Evolutionary conservation across 1,139 yeast species (phyloP).

Genomic region (Sugiyamaella neomexicana): DNA sequence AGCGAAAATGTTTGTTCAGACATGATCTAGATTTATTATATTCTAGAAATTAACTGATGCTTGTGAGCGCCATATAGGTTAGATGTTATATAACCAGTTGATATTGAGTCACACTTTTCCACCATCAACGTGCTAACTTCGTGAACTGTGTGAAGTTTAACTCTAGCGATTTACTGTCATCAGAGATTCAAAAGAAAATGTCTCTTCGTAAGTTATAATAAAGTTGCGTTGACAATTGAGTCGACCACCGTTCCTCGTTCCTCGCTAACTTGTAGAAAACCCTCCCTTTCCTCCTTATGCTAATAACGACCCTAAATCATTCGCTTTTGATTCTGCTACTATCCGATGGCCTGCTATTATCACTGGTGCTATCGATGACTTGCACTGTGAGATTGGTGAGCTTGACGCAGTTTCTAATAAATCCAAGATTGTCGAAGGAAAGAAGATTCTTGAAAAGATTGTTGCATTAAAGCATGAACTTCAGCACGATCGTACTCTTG

Average conservation of each 20-base stretch:
- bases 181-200: neutral
- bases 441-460: conserved; percentile 41
- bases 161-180: too few relatives aligned
- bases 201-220: conserved; percentile 6
- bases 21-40: neutral
- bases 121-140: too few relatives aligned
- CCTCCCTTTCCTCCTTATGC: conserved; percentile 38
- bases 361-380: conserved; percentile 64
- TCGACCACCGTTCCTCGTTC: neutral
- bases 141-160: too few relatives aligned
- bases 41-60: too few relatives aligned
- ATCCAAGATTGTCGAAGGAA: conserved; percentile 40
- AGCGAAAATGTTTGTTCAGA: conserved; percentile 8
- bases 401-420: conserved; percentile 30
- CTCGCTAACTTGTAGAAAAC: conserved; percentile 22
- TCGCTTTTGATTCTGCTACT: conserved; percentile 77
- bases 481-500: conserved; percentile 35
- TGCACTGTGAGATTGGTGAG: conserved; percentile 41
- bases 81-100: neutral
- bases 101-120: neutral
- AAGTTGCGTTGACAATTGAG: neutral
- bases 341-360: conserved; percentile 87
- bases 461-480: conserved; percentile 39
- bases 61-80: too few relatives aligned
- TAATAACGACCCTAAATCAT: conserved; percentile 71